Percentiles rank a stretch among this genome's conserved stretches.
Conservation (phyloP, 75 land plant species). For the Pinus taeda region DNA sequence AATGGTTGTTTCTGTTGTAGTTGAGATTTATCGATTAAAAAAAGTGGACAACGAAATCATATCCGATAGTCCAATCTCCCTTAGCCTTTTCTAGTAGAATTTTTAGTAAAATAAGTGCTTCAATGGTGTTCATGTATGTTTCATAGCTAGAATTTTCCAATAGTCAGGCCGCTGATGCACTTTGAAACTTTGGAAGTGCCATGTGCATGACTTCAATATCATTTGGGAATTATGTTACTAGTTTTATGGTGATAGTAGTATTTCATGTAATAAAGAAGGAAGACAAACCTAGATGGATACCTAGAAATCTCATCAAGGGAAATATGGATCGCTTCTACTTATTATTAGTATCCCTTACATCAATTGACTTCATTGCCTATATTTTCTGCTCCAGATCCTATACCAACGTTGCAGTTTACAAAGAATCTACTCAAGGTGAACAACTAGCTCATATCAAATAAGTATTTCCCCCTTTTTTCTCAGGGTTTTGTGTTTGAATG, state of each 20-base stretch:
- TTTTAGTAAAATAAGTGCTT: slow-evolving; percentile 28
- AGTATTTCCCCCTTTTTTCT: too few relatives aligned
- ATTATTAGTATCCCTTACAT: slow-evolving; percentile 24
- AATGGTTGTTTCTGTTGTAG: slow-evolving; percentile 54
- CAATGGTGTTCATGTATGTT: slow-evolving; percentile 34
- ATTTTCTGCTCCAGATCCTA: too few relatives aligned
- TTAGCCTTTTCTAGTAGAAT: slow-evolving; percentile 31
- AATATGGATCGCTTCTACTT: slow-evolving; percentile 39
- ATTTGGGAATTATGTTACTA: slow-evolving; percentile 34
- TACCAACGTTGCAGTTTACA: too few relatives aligned
- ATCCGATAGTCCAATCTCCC: background rate
- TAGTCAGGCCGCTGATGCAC: slow-evolving; percentile 45
- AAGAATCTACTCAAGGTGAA: too few relatives aligned
- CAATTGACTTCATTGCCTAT: slow-evolving; percentile 7
- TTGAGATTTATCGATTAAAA: slow-evolving; percentile 59
- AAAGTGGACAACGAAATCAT: background rate
- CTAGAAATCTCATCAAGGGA: slow-evolving; percentile 34
- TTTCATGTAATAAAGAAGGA: slow-evolving; percentile 16
- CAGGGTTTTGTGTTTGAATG: too few relatives aligned
- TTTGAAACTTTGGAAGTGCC: slow-evolving; percentile 32
- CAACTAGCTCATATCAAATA: too few relatives aligned
- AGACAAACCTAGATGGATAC: slow-evolving; percentile 40
- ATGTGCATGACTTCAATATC: slow-evolving; percentile 28
- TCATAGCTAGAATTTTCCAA: slow-evolving; percentile 48
- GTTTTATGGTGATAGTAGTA: slow-evolving; percentile 29